Conservation (phyloP, 768 basidiomycete species). For the Trametes meyenii region DNA sequence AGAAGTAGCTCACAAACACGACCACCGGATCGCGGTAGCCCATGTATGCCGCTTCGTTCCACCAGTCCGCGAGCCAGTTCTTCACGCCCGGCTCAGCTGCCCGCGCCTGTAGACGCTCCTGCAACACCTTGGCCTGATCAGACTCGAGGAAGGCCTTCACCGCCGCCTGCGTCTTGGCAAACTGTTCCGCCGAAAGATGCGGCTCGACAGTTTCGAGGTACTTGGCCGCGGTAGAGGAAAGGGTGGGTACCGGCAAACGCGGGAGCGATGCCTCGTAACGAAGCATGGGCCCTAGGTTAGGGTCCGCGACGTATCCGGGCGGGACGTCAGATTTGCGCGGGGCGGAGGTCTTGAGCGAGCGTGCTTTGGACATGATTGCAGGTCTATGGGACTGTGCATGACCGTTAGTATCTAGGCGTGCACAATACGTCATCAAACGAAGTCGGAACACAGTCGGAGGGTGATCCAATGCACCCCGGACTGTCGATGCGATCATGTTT, state of each 20-base stretch:
- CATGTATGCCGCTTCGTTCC: conserved; percentile 94
- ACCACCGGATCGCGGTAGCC: conserved; percentile 88
- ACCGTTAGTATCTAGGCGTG: neutral
- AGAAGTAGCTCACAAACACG: conserved; percentile 94
- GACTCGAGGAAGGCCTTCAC: conserved; percentile 74
- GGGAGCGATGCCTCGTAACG: conserved; percentile 75
- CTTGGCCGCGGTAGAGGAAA: conserved; percentile 81
- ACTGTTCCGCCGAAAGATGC: conserved; percentile 67
- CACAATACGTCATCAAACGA: neutral
- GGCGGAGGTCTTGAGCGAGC: conserved; percentile 37
- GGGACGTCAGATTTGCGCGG: conserved; percentile 39
- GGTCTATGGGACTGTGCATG: conserved; percentile 22
- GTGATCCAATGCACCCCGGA: conserved; percentile 4
- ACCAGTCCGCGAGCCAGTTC: conserved; percentile 98
- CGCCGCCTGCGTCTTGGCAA: conserved; percentile 54
- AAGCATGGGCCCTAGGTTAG: conserved; percentile 66
- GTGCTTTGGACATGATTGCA: conserved; percentile 28
- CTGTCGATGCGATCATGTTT: neutral
- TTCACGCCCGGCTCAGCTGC: conserved; percentile 58
- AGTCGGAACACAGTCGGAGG: neutral
- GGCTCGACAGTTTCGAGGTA: conserved; percentile 88
- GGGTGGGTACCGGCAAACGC: conserved; percentile 79
- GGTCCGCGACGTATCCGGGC: conserved; percentile 55
- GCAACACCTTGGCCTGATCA: conserved; percentile 69
- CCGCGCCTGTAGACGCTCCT: conserved; percentile 74